These are phyloP conservation scores for Mimosa bimucronata DNA, from an alignment of 306 rosid genomes.

Conservation along the genomic window DNA sequence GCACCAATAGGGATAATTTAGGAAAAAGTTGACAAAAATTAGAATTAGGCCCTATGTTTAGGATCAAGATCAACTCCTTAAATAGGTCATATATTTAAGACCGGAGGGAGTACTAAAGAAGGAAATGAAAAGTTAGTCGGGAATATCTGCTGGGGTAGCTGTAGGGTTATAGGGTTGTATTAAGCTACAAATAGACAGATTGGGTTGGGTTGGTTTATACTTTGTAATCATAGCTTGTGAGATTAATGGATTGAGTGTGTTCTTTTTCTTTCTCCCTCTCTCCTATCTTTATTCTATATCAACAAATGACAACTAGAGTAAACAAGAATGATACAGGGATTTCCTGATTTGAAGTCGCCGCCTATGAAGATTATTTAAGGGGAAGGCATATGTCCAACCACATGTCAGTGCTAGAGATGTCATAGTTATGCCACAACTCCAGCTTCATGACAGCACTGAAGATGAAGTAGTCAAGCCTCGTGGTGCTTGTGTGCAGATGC, in stretches of 20 bases:
- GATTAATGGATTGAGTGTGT: neutral
- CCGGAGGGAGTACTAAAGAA: no score
- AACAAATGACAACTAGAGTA: neutral
- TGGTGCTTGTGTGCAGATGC: neutral
- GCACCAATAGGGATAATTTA: no score
- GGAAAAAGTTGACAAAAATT: no score
- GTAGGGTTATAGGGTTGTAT: neutral
- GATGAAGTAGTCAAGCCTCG: neutral
- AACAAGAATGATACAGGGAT: neutral
- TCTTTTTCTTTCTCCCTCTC: neutral
- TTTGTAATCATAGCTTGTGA: neutral
- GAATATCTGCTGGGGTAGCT: neutral
- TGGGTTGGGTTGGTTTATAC: neutral
- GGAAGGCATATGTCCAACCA: neutral
- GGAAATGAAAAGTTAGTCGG: neutral
- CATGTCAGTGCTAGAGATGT: neutral
- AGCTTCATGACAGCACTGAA: neutral
- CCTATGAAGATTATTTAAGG: neutral
- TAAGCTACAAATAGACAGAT: neutral
- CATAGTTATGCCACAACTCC: neutral
- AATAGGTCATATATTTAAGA: no score
- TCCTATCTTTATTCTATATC: neutral
- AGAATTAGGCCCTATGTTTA: no score
- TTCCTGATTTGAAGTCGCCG: neutral
- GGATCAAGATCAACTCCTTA: no score